Percentiles rank a stretch among this genome's conserved stretches.
Evolutionary conservation across 345 rosid genomes (phyloP).

Genomic region (Hypericum perforatum): DNA sequence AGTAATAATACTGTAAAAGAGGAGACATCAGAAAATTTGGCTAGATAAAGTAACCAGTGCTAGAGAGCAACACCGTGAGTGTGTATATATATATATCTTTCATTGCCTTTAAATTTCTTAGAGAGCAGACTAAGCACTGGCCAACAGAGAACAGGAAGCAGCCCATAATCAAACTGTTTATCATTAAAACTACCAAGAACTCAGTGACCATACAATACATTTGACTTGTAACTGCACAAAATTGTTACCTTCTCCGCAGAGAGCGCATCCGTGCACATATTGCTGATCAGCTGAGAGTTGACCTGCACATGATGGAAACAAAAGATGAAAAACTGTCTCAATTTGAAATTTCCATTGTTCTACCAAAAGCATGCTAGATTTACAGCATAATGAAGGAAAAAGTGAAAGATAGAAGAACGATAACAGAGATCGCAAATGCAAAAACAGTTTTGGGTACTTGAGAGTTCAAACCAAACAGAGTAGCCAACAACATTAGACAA

Average conservation of each 20-base stretch:
- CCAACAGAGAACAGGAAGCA: too few relatives aligned
- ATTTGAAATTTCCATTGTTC: not conserved
- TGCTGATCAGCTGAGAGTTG: slow-evolving; percentile 97
- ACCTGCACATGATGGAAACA: slow-evolving; percentile 38
- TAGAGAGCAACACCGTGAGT: too few relatives aligned
- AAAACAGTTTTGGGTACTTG: too few relatives aligned
- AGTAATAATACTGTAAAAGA: slow-evolving; percentile 75
- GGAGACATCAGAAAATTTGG: not conserved
- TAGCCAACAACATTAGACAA: not conserved
- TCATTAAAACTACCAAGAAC: too few relatives aligned
- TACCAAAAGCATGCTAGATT: not conserved
- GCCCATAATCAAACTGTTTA: too few relatives aligned
- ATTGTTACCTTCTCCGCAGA: slow-evolving; percentile 86
- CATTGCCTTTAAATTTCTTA: too few relatives aligned
- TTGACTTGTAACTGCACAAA: not conserved
- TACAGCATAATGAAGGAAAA: too few relatives aligned
- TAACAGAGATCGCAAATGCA: too few relatives aligned
- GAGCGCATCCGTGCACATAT: slow-evolving; percentile 92
- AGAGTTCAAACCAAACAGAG: slow-evolving; percentile 7
- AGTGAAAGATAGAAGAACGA: too few relatives aligned
- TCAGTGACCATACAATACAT: not conserved
- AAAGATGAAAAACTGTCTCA: not conserved
- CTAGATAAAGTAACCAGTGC: not conserved
- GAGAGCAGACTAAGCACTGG: too few relatives aligned
- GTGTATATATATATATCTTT: too few relatives aligned